Conservation (phyloP, 345 rosid species). For the Dipteronia dyeriana region DNA sequence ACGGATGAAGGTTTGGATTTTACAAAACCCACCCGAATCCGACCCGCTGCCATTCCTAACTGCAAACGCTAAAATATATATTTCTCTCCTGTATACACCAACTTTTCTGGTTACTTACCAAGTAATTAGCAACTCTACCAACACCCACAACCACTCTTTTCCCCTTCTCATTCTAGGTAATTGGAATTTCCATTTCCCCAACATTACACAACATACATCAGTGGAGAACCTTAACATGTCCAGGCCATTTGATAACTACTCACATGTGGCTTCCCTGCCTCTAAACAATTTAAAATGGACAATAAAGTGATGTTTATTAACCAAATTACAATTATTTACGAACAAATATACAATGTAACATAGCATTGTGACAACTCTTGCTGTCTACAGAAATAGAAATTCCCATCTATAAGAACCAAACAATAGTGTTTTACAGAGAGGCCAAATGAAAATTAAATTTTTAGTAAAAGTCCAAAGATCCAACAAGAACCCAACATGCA, state of each 20-base stretch:
- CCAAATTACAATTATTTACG: neutral
- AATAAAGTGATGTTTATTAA: neutral
- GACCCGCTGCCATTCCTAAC: no score
- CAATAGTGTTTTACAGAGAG: no score
- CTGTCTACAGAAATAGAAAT: neutral
- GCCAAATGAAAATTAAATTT: no score
- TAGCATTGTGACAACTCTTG: neutral
- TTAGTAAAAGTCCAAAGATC: no score
- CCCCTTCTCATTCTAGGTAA: neutral
- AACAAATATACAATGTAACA: neutral
- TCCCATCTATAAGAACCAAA: no score
- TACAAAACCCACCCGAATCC: no score
- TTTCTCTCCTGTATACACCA: neutral
- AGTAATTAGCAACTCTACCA: no score
- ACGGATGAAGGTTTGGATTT: no score
- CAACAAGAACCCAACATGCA: no score
- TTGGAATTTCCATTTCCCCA: neutral
- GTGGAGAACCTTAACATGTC: neutral
- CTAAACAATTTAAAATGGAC: neutral
- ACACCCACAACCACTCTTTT: neutral
- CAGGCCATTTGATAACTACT: neutral
- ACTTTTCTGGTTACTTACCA: neutral
- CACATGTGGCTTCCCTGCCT: conserved; percentile 1
- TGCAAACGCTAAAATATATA: neutral
- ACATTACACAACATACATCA: neutral